phyloP scores from a whole-genome alignment of 805 yeast species.

The Saturnispora bothae region DNA sequence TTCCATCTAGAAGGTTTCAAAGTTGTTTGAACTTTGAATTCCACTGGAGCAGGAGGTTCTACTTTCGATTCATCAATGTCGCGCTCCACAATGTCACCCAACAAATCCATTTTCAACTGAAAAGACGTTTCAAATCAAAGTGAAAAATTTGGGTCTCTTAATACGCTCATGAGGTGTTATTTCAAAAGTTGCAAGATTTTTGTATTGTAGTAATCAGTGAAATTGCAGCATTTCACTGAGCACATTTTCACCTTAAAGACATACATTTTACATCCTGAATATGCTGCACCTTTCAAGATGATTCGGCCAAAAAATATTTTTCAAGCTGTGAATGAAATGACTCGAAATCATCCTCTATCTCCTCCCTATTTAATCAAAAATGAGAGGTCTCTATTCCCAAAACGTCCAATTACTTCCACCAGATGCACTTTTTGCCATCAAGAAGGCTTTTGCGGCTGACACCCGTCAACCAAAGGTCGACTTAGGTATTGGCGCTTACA shows the following conservation, averaged over 20 bases:
- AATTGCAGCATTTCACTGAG: neutral
- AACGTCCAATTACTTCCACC: conserved; percentile 60
- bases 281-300: neutral
- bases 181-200: no score
- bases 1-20: conserved; percentile 38
- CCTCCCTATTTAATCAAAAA: conserved; percentile 1
- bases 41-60: conserved; percentile 14
- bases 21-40: conserved; percentile 2
- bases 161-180: no score
- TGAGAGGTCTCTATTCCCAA: conserved; percentile 19
- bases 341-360: no score
- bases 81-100: conserved; percentile 66
- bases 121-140: neutral
- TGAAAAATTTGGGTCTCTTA: neutral
- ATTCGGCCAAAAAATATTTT: neutral
- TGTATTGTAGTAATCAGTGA: neutral
- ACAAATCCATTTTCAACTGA: conserved; percentile 43
- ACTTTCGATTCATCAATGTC: conserved; percentile 30
- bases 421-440: conserved; percentile 79
- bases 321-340: neutral
- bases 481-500: conserved; percentile 87
- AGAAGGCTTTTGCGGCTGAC: conserved; percentile 54
- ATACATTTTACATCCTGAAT: neutral
- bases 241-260: neutral
- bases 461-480: conserved; percentile 62